phyloP scores from a whole-genome alignment of 352 stramenopile species.

The Chrysophaeum taylorii region DNA sequence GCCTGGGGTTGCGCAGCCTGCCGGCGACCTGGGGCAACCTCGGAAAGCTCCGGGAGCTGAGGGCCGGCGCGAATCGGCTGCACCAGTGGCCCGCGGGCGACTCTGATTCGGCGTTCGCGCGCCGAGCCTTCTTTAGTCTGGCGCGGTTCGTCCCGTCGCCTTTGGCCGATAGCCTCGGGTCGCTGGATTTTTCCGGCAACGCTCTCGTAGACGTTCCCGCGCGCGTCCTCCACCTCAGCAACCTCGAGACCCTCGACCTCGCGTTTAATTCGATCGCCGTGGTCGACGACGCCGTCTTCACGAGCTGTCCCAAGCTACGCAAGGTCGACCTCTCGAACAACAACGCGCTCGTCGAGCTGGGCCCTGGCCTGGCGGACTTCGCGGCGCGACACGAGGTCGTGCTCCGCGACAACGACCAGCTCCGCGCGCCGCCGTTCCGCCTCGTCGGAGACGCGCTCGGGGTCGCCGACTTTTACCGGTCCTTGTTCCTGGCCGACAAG shows the following conservation, averaged over 20 bases:
- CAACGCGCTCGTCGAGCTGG: neutral
- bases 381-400: neutral
- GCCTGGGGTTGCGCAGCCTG: no score
- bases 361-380: neutral
- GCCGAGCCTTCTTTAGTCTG: no score
- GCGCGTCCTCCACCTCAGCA: neutral
- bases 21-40: no score
- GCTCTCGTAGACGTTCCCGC: neutral
- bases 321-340: neutral
- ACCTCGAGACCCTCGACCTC: neutral
- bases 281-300: neutral
- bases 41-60: no score
- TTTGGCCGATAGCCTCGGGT: neutral
- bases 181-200: neutral
- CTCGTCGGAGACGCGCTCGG: neutral
- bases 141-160: neutral
- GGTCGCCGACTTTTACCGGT: neutral
- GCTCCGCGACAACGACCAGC: conserved; percentile 7
- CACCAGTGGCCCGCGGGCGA: neutral
- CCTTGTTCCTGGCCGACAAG: neutral
- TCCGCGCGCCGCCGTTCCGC: neutral
- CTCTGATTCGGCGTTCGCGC: no score
- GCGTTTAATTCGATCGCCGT: neutral
- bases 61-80: conserved; percentile 6
- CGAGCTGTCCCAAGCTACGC: neutral